phyloP scores from a whole-genome alignment of 2,329 filamentous ascomycete genomes.

The Microdochium paspali region DNA sequence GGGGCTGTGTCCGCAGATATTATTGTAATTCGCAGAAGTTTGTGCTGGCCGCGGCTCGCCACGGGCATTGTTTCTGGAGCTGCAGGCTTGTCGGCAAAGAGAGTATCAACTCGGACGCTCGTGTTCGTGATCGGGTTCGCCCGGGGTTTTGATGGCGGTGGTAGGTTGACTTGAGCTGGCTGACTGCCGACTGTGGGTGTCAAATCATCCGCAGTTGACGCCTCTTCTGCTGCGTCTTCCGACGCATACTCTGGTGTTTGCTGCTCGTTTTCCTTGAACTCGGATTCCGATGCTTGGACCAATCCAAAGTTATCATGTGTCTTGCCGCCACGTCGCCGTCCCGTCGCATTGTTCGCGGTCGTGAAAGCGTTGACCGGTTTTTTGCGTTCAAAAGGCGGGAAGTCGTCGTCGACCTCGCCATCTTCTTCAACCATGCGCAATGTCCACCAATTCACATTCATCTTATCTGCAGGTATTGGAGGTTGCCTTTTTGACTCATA shows the following conservation, averaged over 20 bases:
- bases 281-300: slow-evolving; percentile 59
- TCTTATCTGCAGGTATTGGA: slow-evolving; percentile 51
- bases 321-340: slow-evolving; percentile 59
- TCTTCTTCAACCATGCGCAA: slow-evolving; percentile 78
- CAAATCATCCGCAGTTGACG: slow-evolving; percentile 28
- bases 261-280: slow-evolving; percentile 60
- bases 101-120: slow-evolving; percentile 42
- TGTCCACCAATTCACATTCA: slow-evolving; percentile 75
- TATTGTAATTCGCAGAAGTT: slow-evolving; percentile 64
- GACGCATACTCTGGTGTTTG: slow-evolving; percentile 58
- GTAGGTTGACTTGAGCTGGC: slow-evolving; percentile 20
- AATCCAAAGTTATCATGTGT: slow-evolving; percentile 78
- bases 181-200: slow-evolving; percentile 41
- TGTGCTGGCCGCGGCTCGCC: slow-evolving; percentile 52
- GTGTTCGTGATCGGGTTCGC: slow-evolving; percentile 54
- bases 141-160: slow-evolving; percentile 25
- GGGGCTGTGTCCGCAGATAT: slow-evolving; percentile 59
- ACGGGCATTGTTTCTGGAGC: slow-evolving; percentile 31
- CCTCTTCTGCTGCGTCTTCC: slow-evolving; percentile 31
- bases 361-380: slow-evolving; percentile 71
- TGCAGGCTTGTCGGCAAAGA: slow-evolving; percentile 47
- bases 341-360: slow-evolving; percentile 66
- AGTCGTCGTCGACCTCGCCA: slow-evolving; percentile 78
- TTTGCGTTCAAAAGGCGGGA: slow-evolving; percentile 66
- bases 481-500: slow-evolving; percentile 68